Conservation (phyloP, 306 rosid species). For the Rosa multiflora region DNA sequence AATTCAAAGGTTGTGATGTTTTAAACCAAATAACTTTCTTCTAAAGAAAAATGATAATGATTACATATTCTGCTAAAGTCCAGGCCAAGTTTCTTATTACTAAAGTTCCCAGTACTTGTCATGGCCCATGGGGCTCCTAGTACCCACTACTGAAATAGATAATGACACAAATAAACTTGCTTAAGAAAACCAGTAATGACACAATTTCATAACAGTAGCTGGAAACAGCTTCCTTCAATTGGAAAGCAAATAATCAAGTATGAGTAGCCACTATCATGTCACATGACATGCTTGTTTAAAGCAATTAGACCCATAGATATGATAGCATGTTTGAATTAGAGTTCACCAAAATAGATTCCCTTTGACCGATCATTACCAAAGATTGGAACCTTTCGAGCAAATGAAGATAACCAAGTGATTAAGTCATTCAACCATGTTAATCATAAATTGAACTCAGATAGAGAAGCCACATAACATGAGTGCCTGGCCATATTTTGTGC, state of each 20-base stretch:
- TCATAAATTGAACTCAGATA: not conserved
- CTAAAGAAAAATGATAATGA: not conserved
- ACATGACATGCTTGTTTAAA: slow-evolving; percentile 19
- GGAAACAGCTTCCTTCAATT: not conserved
- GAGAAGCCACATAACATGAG: slow-evolving; percentile 30
- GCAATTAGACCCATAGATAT: not conserved
- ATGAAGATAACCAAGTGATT: not conserved
- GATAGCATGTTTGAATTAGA: slow-evolving; percentile 14
- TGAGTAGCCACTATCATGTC: slow-evolving; percentile 24
- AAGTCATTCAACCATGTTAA: slow-evolving; percentile 18
- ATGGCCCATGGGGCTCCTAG: not conserved
- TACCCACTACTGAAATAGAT: not conserved
- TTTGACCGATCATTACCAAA: slow-evolving; percentile 3
- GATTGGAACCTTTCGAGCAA: slow-evolving; percentile 1
- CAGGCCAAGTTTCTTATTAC: not conserved
- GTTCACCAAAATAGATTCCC: slow-evolving; percentile 4
- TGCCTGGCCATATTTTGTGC: not conserved
- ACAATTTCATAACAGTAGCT: not conserved
- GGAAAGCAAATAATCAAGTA: not conserved
- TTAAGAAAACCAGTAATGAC: not conserved
- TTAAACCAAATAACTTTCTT: not conserved
- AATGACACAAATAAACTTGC: not conserved
- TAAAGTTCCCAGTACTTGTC: not conserved
- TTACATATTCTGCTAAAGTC: not conserved
- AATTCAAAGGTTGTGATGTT: not conserved